phyloP scores from a whole-genome alignment of 352 stramenopile species.

The Plasmopara muralis region DNA sequence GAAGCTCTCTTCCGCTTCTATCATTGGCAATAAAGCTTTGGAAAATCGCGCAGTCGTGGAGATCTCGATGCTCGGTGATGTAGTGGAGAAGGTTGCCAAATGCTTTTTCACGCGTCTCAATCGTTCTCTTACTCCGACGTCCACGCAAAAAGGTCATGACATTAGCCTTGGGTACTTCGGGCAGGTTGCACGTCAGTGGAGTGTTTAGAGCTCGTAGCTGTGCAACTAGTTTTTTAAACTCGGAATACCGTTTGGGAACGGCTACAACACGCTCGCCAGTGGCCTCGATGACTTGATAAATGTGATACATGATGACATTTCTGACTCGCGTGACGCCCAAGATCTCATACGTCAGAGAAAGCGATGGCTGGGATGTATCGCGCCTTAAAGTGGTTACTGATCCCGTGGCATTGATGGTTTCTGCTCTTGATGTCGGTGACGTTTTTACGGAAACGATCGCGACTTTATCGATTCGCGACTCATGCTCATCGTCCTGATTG shows the following conservation, averaged over 20 bases:
- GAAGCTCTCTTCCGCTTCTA: too few relatives aligned
- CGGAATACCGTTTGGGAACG: conserved; percentile 42
- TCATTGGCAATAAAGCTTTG: conserved; percentile 34
- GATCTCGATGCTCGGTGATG: conserved; percentile 30
- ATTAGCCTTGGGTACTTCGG: conserved; percentile 31
- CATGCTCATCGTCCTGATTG: conserved; percentile 11
- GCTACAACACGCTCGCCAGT: conserved; percentile 19
- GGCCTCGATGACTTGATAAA: conserved; percentile 26
- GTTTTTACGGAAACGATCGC: conserved; percentile 20
- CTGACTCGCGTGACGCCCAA: conserved; percentile 36
- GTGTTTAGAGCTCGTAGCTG: conserved; percentile 32
- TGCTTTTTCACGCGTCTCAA: conserved; percentile 41
- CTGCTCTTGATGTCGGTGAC: conserved; percentile 15
- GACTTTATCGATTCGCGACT: conserved; percentile 16
- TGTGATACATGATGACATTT: conserved; percentile 50
- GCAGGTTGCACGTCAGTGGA: conserved; percentile 20
- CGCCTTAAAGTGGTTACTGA: conserved; percentile 10
- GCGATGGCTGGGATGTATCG: conserved; percentile 11
- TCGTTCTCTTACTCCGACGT: conserved; percentile 37
- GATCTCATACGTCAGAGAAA: conserved; percentile 31
- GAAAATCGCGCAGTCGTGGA: conserved; percentile 43
- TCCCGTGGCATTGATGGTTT: conserved; percentile 6
- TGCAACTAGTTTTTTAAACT: conserved; percentile 47
- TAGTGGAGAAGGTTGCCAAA: conserved; percentile 46
- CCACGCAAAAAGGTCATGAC: conserved; percentile 44